Base-by-base conservation (phyloP, 768 basidiomycete genomes). In the Tylopilus sp. region DNA sequence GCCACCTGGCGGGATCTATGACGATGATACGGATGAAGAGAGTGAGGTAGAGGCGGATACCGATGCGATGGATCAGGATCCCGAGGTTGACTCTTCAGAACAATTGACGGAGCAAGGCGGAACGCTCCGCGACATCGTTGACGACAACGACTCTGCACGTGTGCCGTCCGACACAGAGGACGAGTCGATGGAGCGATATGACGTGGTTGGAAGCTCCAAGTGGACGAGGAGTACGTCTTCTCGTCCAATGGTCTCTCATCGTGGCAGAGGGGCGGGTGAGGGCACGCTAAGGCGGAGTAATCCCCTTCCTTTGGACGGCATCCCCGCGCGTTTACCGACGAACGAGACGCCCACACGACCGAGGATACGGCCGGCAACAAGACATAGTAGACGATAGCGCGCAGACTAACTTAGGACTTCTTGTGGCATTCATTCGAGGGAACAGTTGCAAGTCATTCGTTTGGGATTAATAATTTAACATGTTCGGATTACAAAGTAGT, bases 1-100 rank as follows among this genome's bases (percentile, higher is more conserved):
- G 63, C 86, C 87, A 0, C 78, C 85, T 12, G 79, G 79, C 36
- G 86, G 86, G 12, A 70, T 88, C 41, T 89, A 91, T 60, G 89
- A 91, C 59, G 86, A 82, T 40, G 76, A 76, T 50, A 74, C 81
- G 36, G 79, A 78, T 45, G 67, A 72, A 56, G 65, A 73, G 33
- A 63, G 61, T 20, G 76, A 77, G 8, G 70, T 65, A 49, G 76
- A 77, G 57, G 82, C 72, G 11, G 83, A 86, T 61, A 71, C 74
- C 0, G 86, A 87, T 62, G 84, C 82, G 23, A 87, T 87, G 86
- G 86, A 89, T 56, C 83, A 88, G 65, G 86, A 69, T 64, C 50
- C 79, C 72, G 57, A 69, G 44, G 55, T 62, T 28, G 70, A 61
- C 50, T 60, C 51, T 38, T 76, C 71, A 52, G 69, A 62, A 21